Evolutionary conservation across 2,329 filamentous ascomycete species (phyloP).

Genomic region (Aureobasidium sp.): DNA sequence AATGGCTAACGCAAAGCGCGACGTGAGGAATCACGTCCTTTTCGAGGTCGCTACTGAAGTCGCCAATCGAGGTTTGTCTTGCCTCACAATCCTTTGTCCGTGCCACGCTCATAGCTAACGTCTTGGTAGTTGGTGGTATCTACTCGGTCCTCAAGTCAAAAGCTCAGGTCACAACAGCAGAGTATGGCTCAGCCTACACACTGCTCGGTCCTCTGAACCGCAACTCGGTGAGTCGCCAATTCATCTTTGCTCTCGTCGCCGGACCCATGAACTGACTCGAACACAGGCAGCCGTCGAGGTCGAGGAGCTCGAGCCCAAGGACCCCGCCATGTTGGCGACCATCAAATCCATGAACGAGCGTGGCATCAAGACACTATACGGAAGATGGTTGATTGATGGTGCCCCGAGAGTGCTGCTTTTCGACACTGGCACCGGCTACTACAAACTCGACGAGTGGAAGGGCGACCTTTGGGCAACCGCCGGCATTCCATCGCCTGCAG

Average conservation of each 20-base stretch:
- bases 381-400: slow-evolving; percentile 95
- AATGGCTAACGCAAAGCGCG: slow-evolving; percentile 43
- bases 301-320: slow-evolving; percentile 80
- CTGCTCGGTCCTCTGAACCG: slow-evolving; percentile 91
- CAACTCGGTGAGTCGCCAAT: slow-evolving; percentile 59
- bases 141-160: slow-evolving; percentile 99
- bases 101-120: slow-evolving; percentile 18
- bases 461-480: slow-evolving; percentile 87
- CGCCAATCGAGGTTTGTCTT: slow-evolving; percentile 76
- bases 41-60: slow-evolving; percentile 98
- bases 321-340: slow-evolving; percentile 69
- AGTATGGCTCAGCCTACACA: slow-evolving; percentile 97
- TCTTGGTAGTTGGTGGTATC: slow-evolving; percentile 75
- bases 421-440: slow-evolving; percentile 88
- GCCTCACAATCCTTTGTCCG: not conserved
- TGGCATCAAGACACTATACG: slow-evolving; percentile 84
- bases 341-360: slow-evolving; percentile 90
- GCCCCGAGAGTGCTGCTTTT: slow-evolving; percentile 90
- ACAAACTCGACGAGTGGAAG: slow-evolving; percentile 94
- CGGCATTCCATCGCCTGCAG: slow-evolving; percentile 85
- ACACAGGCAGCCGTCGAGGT: slow-evolving; percentile 89
- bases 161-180: slow-evolving; percentile 90
- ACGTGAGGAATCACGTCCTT: slow-evolving; percentile 91
- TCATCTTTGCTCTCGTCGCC: not conserved
- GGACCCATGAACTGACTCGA: slow-evolving; percentile 17